Base-by-base conservation (phyloP, 2,329 filamentous ascomycete species). In the Venturiaceae sp. region DNA sequence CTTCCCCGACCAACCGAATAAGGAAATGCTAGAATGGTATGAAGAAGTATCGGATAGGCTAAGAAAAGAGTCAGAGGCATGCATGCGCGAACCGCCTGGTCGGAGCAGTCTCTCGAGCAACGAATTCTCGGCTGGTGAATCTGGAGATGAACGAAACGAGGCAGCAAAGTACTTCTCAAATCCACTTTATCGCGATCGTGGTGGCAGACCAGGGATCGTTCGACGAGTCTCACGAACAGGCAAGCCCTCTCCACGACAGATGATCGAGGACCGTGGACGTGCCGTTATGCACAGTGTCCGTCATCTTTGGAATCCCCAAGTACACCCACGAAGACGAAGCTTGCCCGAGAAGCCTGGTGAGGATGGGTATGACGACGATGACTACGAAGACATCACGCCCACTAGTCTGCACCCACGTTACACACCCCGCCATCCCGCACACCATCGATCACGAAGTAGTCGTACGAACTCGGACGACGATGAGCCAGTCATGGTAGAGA, bases 1-100 rank as follows among this genome's bases (percentile, higher is more conserved):
- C 34, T 91, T 92, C 62, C 92, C 94, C 0, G 69, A 79, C 1
- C 76, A 82, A 46, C 82, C 91, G 1, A 92, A 97, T 66, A 74
- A 80, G 4, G 86, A 87, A n/a, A 91, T 96, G 73, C 83, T 91
- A 58, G 77, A 80, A 60, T 99, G 94, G 92, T 91, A 97, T 69
- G 84, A 88, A 64, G 77, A 80, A 2, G 92, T 95, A 59, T 87
- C 84, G 36, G 80, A 86, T 60, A 83, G 82, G 64, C 73, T 96
- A 53, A 82, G 84, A 61, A 77, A 81, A 58, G 85, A 92, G 64
- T 82, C 77, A 4, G 75, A 78, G 63, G 53, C 53, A 3, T 26
- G n/a, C 14, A 9, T 16, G 32, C 33, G 33, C 13, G 26, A 28
- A 39, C 55, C 39, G 3, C n/a, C n/a, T n/a, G 34, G 53, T 13